Conservation (phyloP, 164 flowering plant species). For the Platanus orientalis region DNA sequence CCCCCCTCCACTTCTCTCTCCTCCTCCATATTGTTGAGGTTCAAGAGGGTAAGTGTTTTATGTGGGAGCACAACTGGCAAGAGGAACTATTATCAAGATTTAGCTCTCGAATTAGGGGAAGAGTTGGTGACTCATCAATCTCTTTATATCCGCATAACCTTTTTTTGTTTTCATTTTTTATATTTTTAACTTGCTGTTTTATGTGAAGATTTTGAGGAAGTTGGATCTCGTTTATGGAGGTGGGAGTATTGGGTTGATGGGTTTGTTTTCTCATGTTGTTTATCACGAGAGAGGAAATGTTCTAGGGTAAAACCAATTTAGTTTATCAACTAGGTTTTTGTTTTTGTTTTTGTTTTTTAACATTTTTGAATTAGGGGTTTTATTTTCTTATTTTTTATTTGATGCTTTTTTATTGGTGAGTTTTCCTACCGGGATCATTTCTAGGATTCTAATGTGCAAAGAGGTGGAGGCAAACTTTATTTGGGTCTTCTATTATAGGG, state of each 20-base stretch:
- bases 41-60: slow-evolving; percentile 41
- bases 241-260: slow-evolving; percentile 44
- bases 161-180: neutral
- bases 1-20: too few relatives aligned
- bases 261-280: slow-evolving; percentile 39
- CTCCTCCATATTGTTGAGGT: too few relatives aligned
- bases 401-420: neutral
- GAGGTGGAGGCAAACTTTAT: slow-evolving; percentile 23
- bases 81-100: slow-evolving; percentile 28
- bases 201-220: slow-evolving; percentile 24
- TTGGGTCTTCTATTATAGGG: neutral
- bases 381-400: neutral
- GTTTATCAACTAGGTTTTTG: too few relatives aligned
- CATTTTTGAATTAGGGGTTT: too few relatives aligned
- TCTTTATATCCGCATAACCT: neutral
- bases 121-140: slow-evolving; percentile 26
- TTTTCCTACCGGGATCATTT: slow-evolving; percentile 28
- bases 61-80: slow-evolving; percentile 51
- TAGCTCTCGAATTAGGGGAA: slow-evolving; percentile 37
- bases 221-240: slow-evolving; percentile 41
- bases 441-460: slow-evolving; percentile 34
- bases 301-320: slow-evolving; percentile 23
- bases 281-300: slow-evolving; percentile 39
- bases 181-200: neutral
- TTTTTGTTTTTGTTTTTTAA: too few relatives aligned